Evolutionary conservation across 495 filamentous ascomycete species (phyloP).

Genomic region (Aspergillus carlsbadensis): DNA sequence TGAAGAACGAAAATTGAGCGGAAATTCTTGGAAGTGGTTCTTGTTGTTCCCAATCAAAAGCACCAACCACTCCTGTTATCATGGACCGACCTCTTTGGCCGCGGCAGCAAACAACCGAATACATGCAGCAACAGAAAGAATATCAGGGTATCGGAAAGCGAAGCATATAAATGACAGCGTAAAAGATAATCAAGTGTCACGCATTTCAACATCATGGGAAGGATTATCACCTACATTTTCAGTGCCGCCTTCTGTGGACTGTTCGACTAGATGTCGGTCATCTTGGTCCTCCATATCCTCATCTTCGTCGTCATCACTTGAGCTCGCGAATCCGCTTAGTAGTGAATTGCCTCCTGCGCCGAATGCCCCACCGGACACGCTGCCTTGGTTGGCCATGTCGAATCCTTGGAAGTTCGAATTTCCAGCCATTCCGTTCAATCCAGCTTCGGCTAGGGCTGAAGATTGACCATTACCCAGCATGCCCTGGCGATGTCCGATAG

Average conservation of each 20-base stretch:
- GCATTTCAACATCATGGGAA: constrained; percentile 58
- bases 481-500: constrained; percentile 65
- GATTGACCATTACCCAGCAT: constrained; percentile 61
- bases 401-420: constrained; percentile 69
- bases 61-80: constrained; percentile 16
- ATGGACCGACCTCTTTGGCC: constrained; percentile 14
- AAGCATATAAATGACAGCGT: constrained; percentile 11
- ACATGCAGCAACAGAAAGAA: neutral
- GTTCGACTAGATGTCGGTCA: constrained; percentile 47
- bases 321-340: constrained; percentile 93
- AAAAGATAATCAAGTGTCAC: constrained; percentile 35
- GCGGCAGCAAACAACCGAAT: too few species aligned
- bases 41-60: neutral
- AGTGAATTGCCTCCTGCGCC: constrained; percentile 60
- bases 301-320: constrained; percentile 95
- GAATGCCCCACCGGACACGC: constrained; percentile 64
- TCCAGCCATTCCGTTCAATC: constrained; percentile 54
- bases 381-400: constrained; percentile 68
- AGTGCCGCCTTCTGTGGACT: constrained; percentile 42
- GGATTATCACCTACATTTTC: constrained; percentile 68
- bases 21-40: too few species aligned
- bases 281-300: constrained; percentile 91
- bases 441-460: constrained; percentile 73
- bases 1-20: neutral
- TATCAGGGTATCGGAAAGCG: constrained; percentile 9